phyloP scores from a whole-genome alignment of 2,329 filamentous ascomycete species.

The Penicillium rolfsii region DNA sequence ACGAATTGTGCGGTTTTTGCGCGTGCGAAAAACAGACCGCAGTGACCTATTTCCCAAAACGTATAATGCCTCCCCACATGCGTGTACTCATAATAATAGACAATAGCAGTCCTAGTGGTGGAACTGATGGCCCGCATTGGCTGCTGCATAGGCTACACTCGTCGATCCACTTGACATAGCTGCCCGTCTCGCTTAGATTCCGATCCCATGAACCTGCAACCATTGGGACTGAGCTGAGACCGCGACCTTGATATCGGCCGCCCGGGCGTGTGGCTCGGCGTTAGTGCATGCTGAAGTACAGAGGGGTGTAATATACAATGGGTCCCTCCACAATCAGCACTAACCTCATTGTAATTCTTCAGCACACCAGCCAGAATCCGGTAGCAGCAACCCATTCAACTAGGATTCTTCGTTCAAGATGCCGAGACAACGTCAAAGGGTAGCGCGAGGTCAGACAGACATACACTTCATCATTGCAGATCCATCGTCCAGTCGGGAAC shows the following conservation, averaged over 20 bases:
- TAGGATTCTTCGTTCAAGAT: background rate
- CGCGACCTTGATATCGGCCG: background rate
- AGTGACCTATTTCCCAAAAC: background rate
- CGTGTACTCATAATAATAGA: background rate
- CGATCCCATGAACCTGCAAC: background rate
- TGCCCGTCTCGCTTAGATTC: background rate
- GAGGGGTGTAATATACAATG: background rate
- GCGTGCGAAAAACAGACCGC: background rate
- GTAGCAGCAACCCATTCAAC: background rate
- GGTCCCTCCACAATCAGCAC: background rate
- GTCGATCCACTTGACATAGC: background rate
- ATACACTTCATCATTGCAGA: conserved; percentile 12
- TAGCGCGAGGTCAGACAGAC: background rate
- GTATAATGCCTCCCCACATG: background rate
- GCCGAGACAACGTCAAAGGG: background rate
- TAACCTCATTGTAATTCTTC: background rate
- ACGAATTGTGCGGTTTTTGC: background rate
- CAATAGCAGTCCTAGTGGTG: background rate
- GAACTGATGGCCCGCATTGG: no score
- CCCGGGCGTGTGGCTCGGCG: background rate
- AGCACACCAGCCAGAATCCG: no score
- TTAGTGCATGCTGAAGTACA: background rate
- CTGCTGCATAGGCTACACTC: background rate
- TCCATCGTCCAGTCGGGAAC: conserved; percentile 5
- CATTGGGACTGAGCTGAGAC: no score